Evolutionary conservation across 306 rosid species (phyloP), one percentile per base, ranked within the genome.

Genomic region (Trifolium pratense): DNA sequence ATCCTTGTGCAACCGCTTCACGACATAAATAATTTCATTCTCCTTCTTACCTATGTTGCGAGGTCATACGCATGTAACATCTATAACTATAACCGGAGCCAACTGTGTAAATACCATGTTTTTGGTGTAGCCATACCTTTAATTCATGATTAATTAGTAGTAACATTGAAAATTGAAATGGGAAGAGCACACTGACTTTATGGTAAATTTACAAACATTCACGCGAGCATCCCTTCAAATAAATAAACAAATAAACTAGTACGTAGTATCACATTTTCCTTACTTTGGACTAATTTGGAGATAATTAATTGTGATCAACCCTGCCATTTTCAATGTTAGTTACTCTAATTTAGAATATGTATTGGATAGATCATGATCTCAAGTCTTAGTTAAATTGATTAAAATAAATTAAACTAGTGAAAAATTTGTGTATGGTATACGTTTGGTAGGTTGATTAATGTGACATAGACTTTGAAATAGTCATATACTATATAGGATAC

Each of bases 381-480:
- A 68, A 65, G 66, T 45, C 29, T 15, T 52, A 42, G 53, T 42
- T 42, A 67, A 63, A 48, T 37, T 46, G 53, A 62, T 73, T 45
- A 55, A 64, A 69, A 37, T 45, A 68, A 46, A n/a, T 31, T 4
- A 43, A 42, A 53, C n/a, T 10, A 8, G n/a, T 26, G 58, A n/a
- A 26, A 43, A 11, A 66, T 20, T 12, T 56, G 31, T 46, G 66
- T 71, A 46, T 36, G 62, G 49, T 55, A 49, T 34, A 46, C 58
- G 61, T 59, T 70, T 61, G 71, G 67, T 52, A 51, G 74, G 66
- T 53, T 67, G 25, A 42, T 64, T 58, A 61, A 8, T 75, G 20
- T 31, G 14, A 20, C 25, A 63, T 7, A 60, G 55, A 71, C 53
- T 79, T 52, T 60, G 76, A 79, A 75, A 42, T 14, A 75, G 84